A percentile compares a stretch with the other conserved stretches of the same genome.
Evolutionary conservation across 768 basidiomycete species (phyloP).

Genomic region (Suillus clintonianus): DNA sequence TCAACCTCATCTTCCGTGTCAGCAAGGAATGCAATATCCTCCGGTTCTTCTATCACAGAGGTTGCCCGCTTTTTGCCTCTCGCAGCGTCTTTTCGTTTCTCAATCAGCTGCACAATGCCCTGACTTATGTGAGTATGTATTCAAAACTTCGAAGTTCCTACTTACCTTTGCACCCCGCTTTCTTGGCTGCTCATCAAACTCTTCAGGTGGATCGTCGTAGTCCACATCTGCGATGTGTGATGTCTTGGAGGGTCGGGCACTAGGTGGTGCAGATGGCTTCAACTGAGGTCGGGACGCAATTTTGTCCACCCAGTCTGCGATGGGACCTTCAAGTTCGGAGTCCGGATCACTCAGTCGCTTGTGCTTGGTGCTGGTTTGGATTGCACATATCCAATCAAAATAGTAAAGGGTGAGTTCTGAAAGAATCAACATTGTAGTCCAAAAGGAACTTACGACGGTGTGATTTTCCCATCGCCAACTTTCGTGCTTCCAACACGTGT

Average conservation of each 20-base stretch:
- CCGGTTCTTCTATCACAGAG: too few relatives aligned
- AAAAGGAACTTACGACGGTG: not conserved
- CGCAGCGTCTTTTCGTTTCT: too few relatives aligned
- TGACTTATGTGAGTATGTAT: too few relatives aligned
- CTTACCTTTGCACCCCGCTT: too few relatives aligned
- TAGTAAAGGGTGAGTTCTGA: not conserved
- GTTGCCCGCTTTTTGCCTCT: too few relatives aligned
- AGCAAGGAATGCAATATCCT: too few relatives aligned
- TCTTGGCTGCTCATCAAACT: too few relatives aligned
- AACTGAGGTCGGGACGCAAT: not conserved
- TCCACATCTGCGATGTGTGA: too few relatives aligned
- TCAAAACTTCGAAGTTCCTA: too few relatives aligned
- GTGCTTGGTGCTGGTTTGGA: not conserved
- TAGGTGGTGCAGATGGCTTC: not conserved
- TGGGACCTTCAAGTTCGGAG: not conserved
- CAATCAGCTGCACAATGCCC: too few relatives aligned
- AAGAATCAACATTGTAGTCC: not conserved
- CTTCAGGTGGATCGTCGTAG: too few relatives aligned
- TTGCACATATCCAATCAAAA: not conserved
- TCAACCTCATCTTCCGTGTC: too few relatives aligned
- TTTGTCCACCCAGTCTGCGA: not conserved
- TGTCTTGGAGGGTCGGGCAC: not conserved
- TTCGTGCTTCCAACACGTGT: not conserved
- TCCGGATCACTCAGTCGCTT: not conserved
- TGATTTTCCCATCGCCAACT: not conserved